phyloP scores from a whole-genome alignment of 768 basidiomycete species.

The Mycena galericulata region DNA sequence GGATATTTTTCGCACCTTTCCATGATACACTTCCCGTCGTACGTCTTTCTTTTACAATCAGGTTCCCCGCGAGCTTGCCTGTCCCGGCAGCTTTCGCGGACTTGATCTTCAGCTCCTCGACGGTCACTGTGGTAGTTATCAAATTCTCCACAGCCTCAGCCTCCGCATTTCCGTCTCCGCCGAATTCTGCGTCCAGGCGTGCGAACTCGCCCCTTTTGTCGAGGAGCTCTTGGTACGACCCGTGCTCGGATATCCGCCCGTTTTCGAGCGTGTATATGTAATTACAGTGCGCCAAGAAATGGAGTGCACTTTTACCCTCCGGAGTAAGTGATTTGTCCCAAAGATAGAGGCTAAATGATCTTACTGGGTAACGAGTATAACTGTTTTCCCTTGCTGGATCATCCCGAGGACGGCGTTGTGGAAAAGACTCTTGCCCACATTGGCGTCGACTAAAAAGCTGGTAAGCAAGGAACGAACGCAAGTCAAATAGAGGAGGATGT shows the following conservation, averaged over 20 bases:
- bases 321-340: too few relatives aligned
- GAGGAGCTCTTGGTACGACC: slow-evolving; percentile 65
- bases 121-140: slow-evolving; percentile 32
- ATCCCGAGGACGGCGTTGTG: slow-evolving; percentile 70
- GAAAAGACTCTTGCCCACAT: slow-evolving; percentile 79
- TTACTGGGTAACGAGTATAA: slow-evolving; percentile 93
- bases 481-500: neutral
- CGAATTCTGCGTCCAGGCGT: slow-evolving; percentile 70
- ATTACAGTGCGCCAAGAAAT: slow-evolving; percentile 90
- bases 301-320: too few relatives aligned
- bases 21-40: slow-evolving; percentile 72
- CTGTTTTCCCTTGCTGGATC: slow-evolving; percentile 70
- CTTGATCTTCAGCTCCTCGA: slow-evolving; percentile 52
- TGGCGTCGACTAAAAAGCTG: slow-evolving; percentile 69
- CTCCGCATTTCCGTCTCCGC: slow-evolving; percentile 49
- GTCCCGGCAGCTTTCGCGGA: slow-evolving; percentile 57
- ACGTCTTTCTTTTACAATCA: slow-evolving; percentile 75
- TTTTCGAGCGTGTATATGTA: slow-evolving; percentile 85
- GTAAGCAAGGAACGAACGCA: neutral
- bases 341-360: too few relatives aligned
- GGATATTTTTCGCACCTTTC: slow-evolving; percentile 48
- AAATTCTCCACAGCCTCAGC: slow-evolving; percentile 36
- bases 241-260: slow-evolving; percentile 83
- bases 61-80: slow-evolving; percentile 72
- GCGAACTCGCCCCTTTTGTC: slow-evolving; percentile 64